These are phyloP conservation scores for Stachybotrys elegans DNA, from an alignment of 2,329 filamentous ascomycete genomes.

Conservation along the genomic window DNA sequence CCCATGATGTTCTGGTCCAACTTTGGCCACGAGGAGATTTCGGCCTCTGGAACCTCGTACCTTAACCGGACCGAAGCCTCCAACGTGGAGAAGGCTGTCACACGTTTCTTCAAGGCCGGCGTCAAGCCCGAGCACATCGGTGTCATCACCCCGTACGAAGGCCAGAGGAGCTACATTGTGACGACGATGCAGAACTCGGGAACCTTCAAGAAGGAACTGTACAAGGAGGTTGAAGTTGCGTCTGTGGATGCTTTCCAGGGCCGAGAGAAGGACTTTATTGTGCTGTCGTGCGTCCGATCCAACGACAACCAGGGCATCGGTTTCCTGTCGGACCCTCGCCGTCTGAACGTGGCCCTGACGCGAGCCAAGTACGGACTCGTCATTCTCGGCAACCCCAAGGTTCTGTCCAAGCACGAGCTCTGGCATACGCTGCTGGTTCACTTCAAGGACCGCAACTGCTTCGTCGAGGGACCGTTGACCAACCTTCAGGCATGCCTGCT, in stretches of 20 bases:
- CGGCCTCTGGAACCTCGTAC: constrained; percentile 94
- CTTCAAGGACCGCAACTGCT: constrained; percentile 94
- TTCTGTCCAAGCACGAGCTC: constrained; percentile 92
- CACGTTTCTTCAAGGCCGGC: constrained; percentile 96
- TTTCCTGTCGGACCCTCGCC: constrained; percentile 95
- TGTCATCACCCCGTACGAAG: constrained; percentile 98
- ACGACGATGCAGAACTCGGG: constrained; percentile 99
- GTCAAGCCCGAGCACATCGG: constrained; percentile 92
- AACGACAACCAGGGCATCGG: constrained; percentile 99
- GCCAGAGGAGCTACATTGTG: constrained; percentile 95
- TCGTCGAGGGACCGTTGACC: constrained; percentile 90
- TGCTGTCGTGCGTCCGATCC: constrained; percentile 93
- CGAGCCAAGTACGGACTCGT: constrained; percentile 95
- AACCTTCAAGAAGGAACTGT: constrained; percentile 95
- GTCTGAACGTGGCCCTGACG: constrained; percentile 94
- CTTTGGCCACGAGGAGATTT: constrained; percentile 95
- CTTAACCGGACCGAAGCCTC: constrained; percentile 95
- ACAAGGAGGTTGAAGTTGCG: constrained; percentile 97
- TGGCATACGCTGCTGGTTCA: constrained; percentile 95
- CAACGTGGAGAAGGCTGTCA: constrained; percentile 98
- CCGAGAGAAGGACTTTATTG: constrained; percentile 98
- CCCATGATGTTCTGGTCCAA: constrained; percentile 99
- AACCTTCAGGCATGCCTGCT: constrained; percentile 94
- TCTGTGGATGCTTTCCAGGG: constrained; percentile 99
- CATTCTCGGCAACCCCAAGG: constrained; percentile 95